Evolutionary conservation across 2,329 filamentous ascomycete genomes (phyloP), one percentile per base, ranked within the genome.

Genomic region (Aspergillus novoparasiticus): DNA sequence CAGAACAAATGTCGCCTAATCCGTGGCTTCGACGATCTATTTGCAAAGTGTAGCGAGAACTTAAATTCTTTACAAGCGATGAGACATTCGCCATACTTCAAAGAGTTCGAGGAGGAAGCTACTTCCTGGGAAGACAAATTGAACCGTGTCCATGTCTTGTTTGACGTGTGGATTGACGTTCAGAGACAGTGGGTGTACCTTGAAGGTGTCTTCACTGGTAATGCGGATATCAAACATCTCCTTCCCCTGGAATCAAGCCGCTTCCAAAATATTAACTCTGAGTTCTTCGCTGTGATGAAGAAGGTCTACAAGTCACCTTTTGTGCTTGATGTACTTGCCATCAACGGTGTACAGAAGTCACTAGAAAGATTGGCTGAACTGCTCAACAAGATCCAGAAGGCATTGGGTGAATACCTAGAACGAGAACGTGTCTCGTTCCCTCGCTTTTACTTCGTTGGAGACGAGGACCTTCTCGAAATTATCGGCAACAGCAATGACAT

Each of bases 81-180:
- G 96, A 91, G 93, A 75, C 94, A 99, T 78, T 99, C 95, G 6
- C 95, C 95, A 0, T 99, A 99, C 79, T 99, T 97, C 85, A 98
- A 97, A 78, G 94, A 98, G 72, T 99, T 99, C 66, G 95, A 99
- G 76, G 95, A 99, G 72, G 95, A 99, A 71, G 96, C 96, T 8
- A 91, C 93, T 0, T 87, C 91, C 1, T 99, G 95, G 95, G 96
- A 99, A 79, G 96, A 99, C 80, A 97, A 96, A 77, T 86, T 99
- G 30, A 99, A 98, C 77, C 89, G 95, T 53, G 93, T 99, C 2
- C 95, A 99, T 75, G 93, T 99, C 19, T 86, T 99, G 11, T 99
- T 99, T 73, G 95, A 99, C 77, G 94, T 99, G 19, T 99, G 96
- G 96, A 99, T 99, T 71, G 96, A 99, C 79, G 96, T 99, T n/a